A percentile compares a stretch with the other conserved stretches of the same genome.
Evolutionary conservation across 2,329 filamentous ascomycete genomes (phyloP).

Genomic region (Lachnum nothofagi): DNA sequence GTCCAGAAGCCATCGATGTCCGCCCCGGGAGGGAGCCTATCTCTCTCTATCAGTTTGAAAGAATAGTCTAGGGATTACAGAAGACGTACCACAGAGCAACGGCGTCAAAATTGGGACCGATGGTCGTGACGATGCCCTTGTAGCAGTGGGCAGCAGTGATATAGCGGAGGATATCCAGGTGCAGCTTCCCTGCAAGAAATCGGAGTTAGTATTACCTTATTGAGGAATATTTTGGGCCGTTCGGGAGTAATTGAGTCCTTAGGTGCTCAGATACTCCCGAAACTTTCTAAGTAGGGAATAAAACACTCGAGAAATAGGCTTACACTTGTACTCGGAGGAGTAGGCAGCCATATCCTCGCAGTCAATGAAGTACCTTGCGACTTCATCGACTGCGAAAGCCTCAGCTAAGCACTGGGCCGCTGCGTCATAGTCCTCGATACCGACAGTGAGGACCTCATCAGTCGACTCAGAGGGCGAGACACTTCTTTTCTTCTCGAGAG

Average conservation of each 20-base stretch:
- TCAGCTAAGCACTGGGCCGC: slow-evolving; percentile 69
- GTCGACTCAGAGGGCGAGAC: slow-evolving; percentile 25
- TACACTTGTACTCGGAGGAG: slow-evolving; percentile 65
- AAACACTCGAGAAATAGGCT: too few species aligned
- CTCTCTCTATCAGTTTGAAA: background rate
- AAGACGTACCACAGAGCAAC: slow-evolving; percentile 68
- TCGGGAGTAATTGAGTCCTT: too few species aligned
- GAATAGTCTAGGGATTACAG: background rate
- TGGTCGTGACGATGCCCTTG: slow-evolving; percentile 67
- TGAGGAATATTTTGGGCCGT: too few species aligned
- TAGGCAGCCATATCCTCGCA: slow-evolving; percentile 60
- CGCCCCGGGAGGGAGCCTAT: slow-evolving; percentile 69
- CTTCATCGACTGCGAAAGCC: slow-evolving; percentile 70
- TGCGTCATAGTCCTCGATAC: slow-evolving; percentile 62
- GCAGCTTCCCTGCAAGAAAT: too few species aligned
- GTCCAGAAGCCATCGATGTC: slow-evolving; percentile 71
- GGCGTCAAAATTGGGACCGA: slow-evolving; percentile 70
- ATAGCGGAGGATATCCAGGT: slow-evolving; percentile 72
- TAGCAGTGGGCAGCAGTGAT: slow-evolving; percentile 70
- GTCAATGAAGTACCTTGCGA: slow-evolving; percentile 70
- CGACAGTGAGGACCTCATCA: slow-evolving; percentile 60
- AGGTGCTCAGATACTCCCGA: too few species aligned
- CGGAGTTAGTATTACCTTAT: too few species aligned
- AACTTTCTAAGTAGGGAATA: too few species aligned
- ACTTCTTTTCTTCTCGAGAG: slow-evolving; percentile 31